Percentiles rank a stretch among this genome's conserved stretches.
Conservation (phyloP, 768 basidiomycete species). For the Epithele typhae region DNA sequence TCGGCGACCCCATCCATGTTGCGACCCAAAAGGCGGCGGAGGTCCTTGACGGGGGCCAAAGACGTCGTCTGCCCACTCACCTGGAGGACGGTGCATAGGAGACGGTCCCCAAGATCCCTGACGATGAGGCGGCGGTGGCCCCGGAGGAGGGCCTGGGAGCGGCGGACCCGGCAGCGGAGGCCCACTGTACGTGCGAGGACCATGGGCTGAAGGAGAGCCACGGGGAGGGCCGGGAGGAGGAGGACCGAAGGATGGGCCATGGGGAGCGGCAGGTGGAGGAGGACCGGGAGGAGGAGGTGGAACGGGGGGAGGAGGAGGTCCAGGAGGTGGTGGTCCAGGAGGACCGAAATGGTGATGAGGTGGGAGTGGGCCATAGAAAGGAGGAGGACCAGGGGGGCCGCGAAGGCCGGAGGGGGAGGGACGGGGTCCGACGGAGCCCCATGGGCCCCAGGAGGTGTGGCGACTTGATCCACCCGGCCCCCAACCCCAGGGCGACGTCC, state of each 20-base stretch:
- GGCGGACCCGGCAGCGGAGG: too few relatives aligned
- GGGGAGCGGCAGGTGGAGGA: constrained; percentile 5
- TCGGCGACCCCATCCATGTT: neutral
- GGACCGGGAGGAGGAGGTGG: constrained; percentile 12
- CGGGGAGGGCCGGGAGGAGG: constrained; percentile 6
- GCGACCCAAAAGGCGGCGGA: neutral
- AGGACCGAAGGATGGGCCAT: constrained; percentile 4
- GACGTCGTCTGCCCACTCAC: constrained; percentile 1
- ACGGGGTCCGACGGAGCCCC: constrained; percentile 9
- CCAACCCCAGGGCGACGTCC: constrained; percentile 7
- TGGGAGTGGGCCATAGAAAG: constrained; percentile 1
- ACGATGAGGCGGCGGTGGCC: constrained; percentile 4
- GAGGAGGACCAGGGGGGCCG: neutral
- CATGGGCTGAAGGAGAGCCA: too few relatives aligned
- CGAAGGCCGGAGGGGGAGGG: constrained; percentile 11
- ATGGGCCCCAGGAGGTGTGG: constrained; percentile 1
- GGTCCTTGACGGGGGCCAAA: neutral
- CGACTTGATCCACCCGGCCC: constrained; percentile 8
- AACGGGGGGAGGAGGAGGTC: neutral
- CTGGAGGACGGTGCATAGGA: neutral
- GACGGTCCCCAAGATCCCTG: too few relatives aligned
- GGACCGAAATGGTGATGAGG: constrained; percentile 1
- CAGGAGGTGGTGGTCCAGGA: constrained; percentile 15
- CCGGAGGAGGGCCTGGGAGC: neutral
- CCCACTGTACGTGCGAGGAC: too few relatives aligned